phyloP scores from a whole-genome alignment of 2,329 filamentous ascomycete genomes.

The Aspergillus felis region DNA sequence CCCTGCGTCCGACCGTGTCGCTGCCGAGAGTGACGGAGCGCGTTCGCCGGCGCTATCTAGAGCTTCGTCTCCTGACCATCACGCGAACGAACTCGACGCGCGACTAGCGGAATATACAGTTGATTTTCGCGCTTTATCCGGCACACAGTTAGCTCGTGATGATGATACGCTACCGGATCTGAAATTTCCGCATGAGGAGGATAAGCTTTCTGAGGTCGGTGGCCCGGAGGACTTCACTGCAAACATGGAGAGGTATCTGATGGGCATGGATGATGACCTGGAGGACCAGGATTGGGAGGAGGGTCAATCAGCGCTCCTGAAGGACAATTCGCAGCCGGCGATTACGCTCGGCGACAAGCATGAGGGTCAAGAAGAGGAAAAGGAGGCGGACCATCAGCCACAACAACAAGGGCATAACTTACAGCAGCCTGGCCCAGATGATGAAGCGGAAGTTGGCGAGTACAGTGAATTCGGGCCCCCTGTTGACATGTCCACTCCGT shows the following conservation, averaged over 20 bases:
- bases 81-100: constrained; percentile 34
- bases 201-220: constrained; percentile 35
- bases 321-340: constrained; percentile 4
- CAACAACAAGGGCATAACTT: constrained; percentile 9
- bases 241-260: constrained; percentile 39
- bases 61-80: constrained; percentile 21
- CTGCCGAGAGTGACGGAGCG: constrained; percentile 6
- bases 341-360: neutral
- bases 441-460: constrained; percentile 31
- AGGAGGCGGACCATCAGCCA: constrained; percentile 1
- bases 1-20: constrained; percentile 11
- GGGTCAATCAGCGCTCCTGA: neutral
- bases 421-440: constrained; percentile 25
- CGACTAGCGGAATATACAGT: constrained; percentile 39
- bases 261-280: constrained; percentile 24
- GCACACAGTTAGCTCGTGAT: constrained; percentile 21
- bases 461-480: constrained; percentile 42
- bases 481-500: constrained; percentile 43
- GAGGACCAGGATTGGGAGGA: constrained; percentile 11
- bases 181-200: constrained; percentile 21
- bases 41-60: constrained; percentile 13
- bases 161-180: constrained; percentile 22
- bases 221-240: constrained; percentile 42
- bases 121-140: constrained; percentile 37
- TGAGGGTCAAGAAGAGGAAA: neutral